Evolutionary conservation across 176 grass and related monocot genomes (phyloP).

Genomic region (Coix lacrymajobi): DNA sequence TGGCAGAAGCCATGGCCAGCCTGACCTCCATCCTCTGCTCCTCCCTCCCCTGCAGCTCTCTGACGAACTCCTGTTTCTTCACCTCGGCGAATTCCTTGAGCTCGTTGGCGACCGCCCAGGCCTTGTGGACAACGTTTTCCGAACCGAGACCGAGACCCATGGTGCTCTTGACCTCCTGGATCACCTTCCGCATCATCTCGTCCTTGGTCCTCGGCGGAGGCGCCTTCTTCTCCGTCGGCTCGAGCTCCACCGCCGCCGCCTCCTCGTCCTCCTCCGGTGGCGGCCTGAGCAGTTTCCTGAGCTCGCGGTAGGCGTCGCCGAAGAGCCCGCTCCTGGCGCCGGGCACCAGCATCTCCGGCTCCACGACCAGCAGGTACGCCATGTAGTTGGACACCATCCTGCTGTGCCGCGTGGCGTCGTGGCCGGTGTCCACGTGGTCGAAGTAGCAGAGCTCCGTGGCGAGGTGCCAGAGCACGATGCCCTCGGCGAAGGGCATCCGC

Average conservation of each 20-base stretch:
- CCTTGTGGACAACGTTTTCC: not conserved
- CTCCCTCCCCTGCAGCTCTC: fast-evolving
- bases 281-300: not conserved
- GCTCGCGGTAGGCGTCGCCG: not conserved
- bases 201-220: not conserved
- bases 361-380: not conserved
- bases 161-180: not conserved
- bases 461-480: slow-evolving; percentile 7
- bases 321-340: not conserved
- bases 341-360: slow-evolving; percentile 10
- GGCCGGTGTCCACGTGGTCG: not conserved
- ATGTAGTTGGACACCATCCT: slow-evolving; percentile 15
- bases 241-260: fast-evolving
- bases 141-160: too few species aligned
- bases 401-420: not conserved
- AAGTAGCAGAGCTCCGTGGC: slow-evolving; percentile 16
- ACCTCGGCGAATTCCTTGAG: not conserved
- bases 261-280: not conserved
- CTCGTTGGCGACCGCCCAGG: not conserved
- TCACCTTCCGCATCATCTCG: not conserved
- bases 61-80: not conserved
- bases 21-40: too few species aligned
- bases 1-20: not conserved
- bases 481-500: not conserved
- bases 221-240: not conserved